Evolutionary conservation across 2,329 filamentous ascomycete genomes (phyloP), one percentile per base, ranked within the genome.

Genomic region (Penicillium sp.): DNA sequence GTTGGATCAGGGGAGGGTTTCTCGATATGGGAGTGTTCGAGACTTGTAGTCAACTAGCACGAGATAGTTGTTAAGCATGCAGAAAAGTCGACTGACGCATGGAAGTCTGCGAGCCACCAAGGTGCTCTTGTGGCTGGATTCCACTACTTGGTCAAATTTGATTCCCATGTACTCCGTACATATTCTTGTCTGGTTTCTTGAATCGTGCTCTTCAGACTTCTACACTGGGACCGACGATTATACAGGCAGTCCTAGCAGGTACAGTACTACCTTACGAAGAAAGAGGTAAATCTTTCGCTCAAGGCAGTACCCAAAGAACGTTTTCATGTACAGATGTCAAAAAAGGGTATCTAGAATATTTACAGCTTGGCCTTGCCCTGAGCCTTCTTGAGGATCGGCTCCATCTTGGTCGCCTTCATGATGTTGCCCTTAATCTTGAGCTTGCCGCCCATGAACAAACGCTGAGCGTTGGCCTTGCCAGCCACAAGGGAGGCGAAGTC

Each of bases 391-490:
- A 96, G 81, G 71, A 98, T 89, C 41, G 92, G 90, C 79, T 97
- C 92, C 79, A 97, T 87, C 87, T 96, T 96, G 60, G 93, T 97
- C 39, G 95, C 77, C 86, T 97, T 97, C 94, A 98, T 98, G 61
- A 98, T 87, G 77, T 98, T 92, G 64, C 95, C 95, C 87, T 92
- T 96, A 75, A 98, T 87, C 90, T 98, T 99, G 74, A 99, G 84
- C 85, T 96, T 97, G 71, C 95, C 95, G n/a, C 86, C 86, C 94
- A 99, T 98, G 81, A 98, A 97, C 65, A 99, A 82, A 69, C 89
- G 88, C 84, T 99, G 95, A 58, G 95, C 92, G 74, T 97, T 96
- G 70, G 91, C 92, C 82, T 96, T 92, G 75, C 95, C 95, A 39
- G 83, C 73, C 55, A 96, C 88, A 66, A 99, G 85, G 75, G 89